Percentiles rank a stretch among this genome's conserved stretches.
Evolutionary conservation across 208 protist species (phyloP).

Genomic region (Wallacemonas sp.): DNA sequence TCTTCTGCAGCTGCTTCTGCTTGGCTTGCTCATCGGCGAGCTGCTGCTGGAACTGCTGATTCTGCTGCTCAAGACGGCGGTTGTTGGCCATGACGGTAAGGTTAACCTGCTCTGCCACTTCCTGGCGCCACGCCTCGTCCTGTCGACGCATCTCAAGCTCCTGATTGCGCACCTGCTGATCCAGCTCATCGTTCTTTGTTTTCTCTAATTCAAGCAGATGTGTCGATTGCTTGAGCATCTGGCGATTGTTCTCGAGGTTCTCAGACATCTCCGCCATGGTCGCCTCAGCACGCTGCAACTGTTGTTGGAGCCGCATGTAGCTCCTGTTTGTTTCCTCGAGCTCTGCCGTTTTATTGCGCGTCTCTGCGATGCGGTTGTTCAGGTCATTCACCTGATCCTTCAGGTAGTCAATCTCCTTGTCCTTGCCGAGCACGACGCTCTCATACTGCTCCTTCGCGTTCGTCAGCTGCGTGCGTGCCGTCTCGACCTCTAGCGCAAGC

Average conservation of each 20-base stretch:
- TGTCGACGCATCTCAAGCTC: slow-evolving; percentile 78
- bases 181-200: slow-evolving; percentile 79
- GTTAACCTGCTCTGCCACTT: slow-evolving; percentile 81
- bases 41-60: slow-evolving; percentile 75
- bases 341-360: slow-evolving; percentile 61
- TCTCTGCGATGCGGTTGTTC: slow-evolving; percentile 61
- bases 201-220: slow-evolving; percentile 85
- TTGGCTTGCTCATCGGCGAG: slow-evolving; percentile 80
- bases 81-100: slow-evolving; percentile 79
- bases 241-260: slow-evolving; percentile 79
- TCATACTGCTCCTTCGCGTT: slow-evolving; percentile 56
- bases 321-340: slow-evolving; percentile 79
- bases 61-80: slow-evolving; percentile 78
- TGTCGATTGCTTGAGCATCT: slow-evolving; percentile 90
- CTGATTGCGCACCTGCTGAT: slow-evolving; percentile 63
- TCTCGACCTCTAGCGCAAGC: slow-evolving; percentile 82
- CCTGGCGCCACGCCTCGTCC: slow-evolving; percentile 67
- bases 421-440: slow-evolving; percentile 63
- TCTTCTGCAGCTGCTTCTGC: slow-evolving; percentile 82
- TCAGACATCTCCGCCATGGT: slow-evolving; percentile 73
- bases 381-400: slow-evolving; percentile 58
- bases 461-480: slow-evolving; percentile 57
- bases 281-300: slow-evolving; percentile 70
- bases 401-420: slow-evolving; percentile 77
- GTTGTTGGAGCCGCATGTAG: slow-evolving; percentile 81